Evolutionary conservation across 495 filamentous ascomycete genomes (phyloP).

Genomic region (Patellaria atrata): DNA sequence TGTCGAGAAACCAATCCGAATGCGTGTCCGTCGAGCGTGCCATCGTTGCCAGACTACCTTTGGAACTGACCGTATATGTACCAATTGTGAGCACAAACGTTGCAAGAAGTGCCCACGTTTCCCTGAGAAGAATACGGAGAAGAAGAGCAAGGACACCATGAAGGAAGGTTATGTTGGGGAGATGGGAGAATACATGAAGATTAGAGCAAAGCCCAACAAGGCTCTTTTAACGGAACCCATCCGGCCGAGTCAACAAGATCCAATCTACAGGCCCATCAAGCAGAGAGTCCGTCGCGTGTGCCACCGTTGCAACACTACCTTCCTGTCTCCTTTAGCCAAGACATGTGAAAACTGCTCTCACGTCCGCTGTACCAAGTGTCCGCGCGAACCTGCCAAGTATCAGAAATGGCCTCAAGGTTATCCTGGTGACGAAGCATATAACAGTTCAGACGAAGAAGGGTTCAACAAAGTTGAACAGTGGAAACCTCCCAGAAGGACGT

Average conservation of each 20-base stretch:
- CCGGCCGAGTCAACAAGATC: constrained; percentile 36
- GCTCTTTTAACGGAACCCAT: constrained; percentile 12
- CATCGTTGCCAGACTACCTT: constrained; percentile 64
- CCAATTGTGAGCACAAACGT: constrained; percentile 56
- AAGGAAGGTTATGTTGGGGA: too few species aligned
- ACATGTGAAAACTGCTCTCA: constrained; percentile 57
- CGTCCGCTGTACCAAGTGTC: constrained; percentile 66
- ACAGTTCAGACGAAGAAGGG: constrained; percentile 9
- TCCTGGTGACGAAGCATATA: constrained; percentile 44
- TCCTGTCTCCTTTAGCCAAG: constrained; percentile 31
- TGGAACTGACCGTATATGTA: constrained; percentile 54
- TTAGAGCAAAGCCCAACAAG: constrained; percentile 6
- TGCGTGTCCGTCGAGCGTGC: constrained; percentile 75
- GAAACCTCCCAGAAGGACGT: constrained; percentile 5
- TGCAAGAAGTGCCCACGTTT: constrained; percentile 69
- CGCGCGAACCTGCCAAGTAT: constrained; percentile 58
- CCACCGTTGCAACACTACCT: constrained; percentile 56
- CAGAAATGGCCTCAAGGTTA: constrained; percentile 66
- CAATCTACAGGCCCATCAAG: constrained; percentile 47
- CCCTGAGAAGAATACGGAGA: constrained; percentile 40
- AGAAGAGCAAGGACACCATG: constrained; percentile 35
- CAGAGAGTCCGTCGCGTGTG: constrained; percentile 66
- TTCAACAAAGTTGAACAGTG: constrained; percentile 4
- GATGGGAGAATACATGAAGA: constrained; percentile 31
- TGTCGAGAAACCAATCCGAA: constrained; percentile 78